Base-by-base conservation (phyloP, 2,329 filamentous ascomycete genomes). In the Clarireedia sp. region DNA sequence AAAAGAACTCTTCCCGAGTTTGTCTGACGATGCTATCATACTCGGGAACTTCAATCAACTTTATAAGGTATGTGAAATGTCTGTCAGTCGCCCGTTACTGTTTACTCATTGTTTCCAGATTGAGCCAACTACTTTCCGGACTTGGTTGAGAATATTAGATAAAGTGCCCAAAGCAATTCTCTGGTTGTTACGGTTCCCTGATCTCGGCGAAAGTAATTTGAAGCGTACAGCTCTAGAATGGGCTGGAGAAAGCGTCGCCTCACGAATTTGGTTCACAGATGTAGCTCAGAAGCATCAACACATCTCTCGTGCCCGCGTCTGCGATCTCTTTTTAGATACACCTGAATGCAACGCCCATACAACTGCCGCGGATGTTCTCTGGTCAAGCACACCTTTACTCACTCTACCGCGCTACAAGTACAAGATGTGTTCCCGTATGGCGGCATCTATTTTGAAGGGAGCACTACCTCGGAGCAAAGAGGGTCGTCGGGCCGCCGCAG, bases 371-470 rank as follows among this genome's bases (percentile, higher is more conserved):
- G 94, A 99, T 67, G 87, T 97, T 1, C 77, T 99, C 6, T 99
- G 94, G 94, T 95, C 89, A 51, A 95, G 91, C 63, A 97, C 94
- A 0, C 94, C 94, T 5, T 75, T 99, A 21, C 77, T 99, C 26
- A 99, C 94, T 0, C 77, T 94, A 29, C 91, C 94, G 10, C 82
- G 94, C 37, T 96, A 97, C 70, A 82, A 87, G 50, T 96, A 96
- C 73, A 99, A 99, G 72, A 99, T 99, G 94, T 99, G 94, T 71
- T 95, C 90, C 44, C 87, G 94, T 53, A 99, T 99, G 87, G 94
- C 92, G 6, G 91, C 94, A 6, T 96, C 90, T 10, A 97, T 99
- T 55, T 78, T 99, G 29, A 88, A 84, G 61, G 94, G 94, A 16
- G 94, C 94, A 0, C 74, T 99, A 3, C 94, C 94, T 0, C 86